phyloP scores from a whole-genome alignment of 257 asterid genomes.

The Catharanthus roseus region DNA sequence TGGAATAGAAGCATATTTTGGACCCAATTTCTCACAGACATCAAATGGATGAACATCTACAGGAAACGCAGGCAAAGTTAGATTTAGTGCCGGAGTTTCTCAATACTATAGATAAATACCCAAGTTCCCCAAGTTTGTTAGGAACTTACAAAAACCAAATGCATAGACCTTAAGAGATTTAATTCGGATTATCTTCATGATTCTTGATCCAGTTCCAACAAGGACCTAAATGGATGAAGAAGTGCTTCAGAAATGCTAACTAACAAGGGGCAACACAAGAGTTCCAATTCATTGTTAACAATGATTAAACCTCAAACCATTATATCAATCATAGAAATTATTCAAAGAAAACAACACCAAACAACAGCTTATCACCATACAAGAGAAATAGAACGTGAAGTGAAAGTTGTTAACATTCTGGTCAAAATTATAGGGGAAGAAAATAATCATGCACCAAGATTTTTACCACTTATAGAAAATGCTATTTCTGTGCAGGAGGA shows the following conservation, averaged over 20 bases:
- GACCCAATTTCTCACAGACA: constrained; percentile 84
- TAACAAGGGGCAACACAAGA: background rate
- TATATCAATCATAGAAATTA: background rate
- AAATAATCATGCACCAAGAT: background rate
- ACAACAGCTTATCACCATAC: background rate
- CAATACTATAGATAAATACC: constrained; percentile 9
- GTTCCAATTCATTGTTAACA: background rate
- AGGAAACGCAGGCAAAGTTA: constrained; percentile 20
- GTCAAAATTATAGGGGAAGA: background rate
- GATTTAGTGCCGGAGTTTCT: constrained; percentile 5
- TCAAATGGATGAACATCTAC: constrained; percentile 91
- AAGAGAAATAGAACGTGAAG: background rate
- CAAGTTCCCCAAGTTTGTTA: constrained; percentile 9
- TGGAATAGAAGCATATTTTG: constrained; percentile 69
- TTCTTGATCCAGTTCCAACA: constrained; percentile 97
- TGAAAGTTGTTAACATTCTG: background rate
- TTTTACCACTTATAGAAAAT: background rate
- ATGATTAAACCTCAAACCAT: background rate
- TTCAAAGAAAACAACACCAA: background rate
- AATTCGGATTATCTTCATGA: constrained; percentile 72
- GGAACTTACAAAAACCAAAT: constrained; percentile 89
- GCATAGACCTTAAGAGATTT: constrained; percentile 89
- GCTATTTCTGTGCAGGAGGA: background rate
- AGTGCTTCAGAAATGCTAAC: background rate
- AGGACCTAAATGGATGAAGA: constrained; percentile 55